Evolutionary conservation across 2,329 filamentous ascomycete species (phyloP).

Genomic region (Berkeleyomyces rouxiae): DNA sequence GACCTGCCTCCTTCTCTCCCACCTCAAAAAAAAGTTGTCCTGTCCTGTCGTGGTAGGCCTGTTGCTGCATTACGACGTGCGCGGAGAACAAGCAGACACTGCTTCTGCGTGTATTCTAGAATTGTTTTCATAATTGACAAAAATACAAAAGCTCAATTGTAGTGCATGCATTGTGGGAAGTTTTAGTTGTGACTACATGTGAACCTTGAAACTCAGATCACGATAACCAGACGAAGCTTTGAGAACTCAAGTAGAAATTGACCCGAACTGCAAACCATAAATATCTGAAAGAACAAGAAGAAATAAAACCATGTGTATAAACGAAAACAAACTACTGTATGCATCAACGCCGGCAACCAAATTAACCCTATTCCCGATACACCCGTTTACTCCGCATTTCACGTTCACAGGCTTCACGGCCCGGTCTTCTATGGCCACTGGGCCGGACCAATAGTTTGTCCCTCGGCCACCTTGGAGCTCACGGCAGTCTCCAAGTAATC

Average conservation of each 20-base stretch:
- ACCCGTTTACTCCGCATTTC: background rate
- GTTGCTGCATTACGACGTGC: background rate
- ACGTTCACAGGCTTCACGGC: background rate
- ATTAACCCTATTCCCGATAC: slow-evolving; percentile 8
- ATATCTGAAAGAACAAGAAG: background rate
- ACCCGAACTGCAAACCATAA: background rate
- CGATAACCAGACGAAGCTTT: background rate
- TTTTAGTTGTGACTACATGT: no score
- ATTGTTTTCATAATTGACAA: background rate
- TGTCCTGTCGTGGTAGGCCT: background rate
- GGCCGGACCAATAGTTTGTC: slow-evolving; percentile 35
- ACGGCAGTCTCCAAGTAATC: slow-evolving; percentile 30
- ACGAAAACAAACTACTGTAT: background rate
- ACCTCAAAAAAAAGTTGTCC: background rate
- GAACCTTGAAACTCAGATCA: background rate
- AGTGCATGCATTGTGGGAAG: background rate
- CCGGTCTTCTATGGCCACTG: slow-evolving; percentile 25
- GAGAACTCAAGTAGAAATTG: background rate
- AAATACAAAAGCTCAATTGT: background rate
- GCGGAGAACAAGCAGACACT: background rate
- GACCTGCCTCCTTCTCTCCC: background rate
- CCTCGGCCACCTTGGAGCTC: slow-evolving; percentile 24
- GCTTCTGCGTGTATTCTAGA: background rate
- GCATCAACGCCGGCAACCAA: background rate
- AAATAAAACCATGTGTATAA: background rate